A percentile compares a stretch with the other conserved stretches of the same genome.
These are phyloP conservation scores for Metahyphopichia silvanorum DNA, from an alignment of 805 yeast genomes.

Conservation along the genomic window DNA sequence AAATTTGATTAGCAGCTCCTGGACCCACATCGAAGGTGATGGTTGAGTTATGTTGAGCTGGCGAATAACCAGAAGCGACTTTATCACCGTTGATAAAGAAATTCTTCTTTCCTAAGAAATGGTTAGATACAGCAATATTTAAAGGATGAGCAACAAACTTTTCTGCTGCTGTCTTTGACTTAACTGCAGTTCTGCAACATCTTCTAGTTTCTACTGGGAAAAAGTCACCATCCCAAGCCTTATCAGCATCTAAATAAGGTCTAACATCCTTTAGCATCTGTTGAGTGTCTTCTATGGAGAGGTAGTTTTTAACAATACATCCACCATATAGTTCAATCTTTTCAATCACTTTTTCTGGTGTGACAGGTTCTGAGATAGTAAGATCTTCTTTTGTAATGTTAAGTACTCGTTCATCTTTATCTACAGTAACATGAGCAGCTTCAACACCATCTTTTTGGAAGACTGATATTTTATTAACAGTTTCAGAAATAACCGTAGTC, in stretches of 20 bases:
- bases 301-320: slow-evolving; percentile 4
- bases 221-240: slow-evolving; percentile 6
- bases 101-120: slow-evolving; percentile 14
- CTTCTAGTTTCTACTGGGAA: slow-evolving; percentile 15
- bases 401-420: no score
- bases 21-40: slow-evolving; percentile 22
- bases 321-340: slow-evolving; percentile 6
- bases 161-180: no score
- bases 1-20: slow-evolving; percentile 21
- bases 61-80: slow-evolving; percentile 12
- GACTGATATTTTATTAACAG: no score
- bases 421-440: no score
- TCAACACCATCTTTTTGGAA: no score
- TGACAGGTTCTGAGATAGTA: no score
- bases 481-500: no score
- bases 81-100: slow-evolving; percentile 17
- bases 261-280: slow-evolving; percentile 2
- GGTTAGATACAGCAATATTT: slow-evolving; percentile 11
- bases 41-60: slow-evolving; percentile 19
- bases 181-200: no score
- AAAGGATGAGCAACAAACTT: slow-evolving; percentile 12
- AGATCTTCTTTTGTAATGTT: no score
- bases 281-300: slow-evolving; percentile 1
- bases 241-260: slow-evolving; percentile 4
- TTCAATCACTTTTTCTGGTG: no score